Evolutionary conservation across 768 basidiomycete genomes (phyloP).

Genomic region (Antrodiella citrinella): DNA sequence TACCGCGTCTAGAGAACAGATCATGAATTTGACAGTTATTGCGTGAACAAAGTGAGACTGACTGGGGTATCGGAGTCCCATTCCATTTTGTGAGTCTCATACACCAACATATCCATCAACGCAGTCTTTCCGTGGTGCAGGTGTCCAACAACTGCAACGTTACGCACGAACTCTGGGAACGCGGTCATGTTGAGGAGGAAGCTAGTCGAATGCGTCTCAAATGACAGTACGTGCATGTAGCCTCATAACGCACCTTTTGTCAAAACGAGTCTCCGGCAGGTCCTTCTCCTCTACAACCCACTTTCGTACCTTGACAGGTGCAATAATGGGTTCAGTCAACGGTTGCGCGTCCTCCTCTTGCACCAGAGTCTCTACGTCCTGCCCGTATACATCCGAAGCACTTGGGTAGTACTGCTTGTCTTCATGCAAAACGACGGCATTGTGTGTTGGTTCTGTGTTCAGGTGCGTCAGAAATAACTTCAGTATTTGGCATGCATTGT

Average conservation of each 20-base stretch:
- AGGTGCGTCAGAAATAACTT: background rate
- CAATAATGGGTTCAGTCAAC: constrained; percentile 89
- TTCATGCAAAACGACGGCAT: constrained; percentile 86
- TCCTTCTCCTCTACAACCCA: constrained; percentile 95
- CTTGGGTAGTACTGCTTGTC: constrained; percentile 98
- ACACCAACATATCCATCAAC: constrained; percentile 93
- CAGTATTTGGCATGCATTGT: constrained; percentile 2
- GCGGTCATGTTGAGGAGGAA: constrained; percentile 88
- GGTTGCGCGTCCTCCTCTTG: constrained; percentile 98
- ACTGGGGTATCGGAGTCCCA: constrained; percentile 93
- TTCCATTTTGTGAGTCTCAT: constrained; percentile 90
- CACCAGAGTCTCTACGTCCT: constrained; percentile 91
- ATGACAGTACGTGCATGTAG: constrained; percentile 2
- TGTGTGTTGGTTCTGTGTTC: constrained; percentile 59
- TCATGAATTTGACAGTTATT: constrained; percentile 18
- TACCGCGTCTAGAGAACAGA: constrained; percentile 63
- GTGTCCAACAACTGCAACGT: constrained; percentile 94
- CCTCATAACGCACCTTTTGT: constrained; percentile 83
- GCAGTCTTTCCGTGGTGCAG: constrained; percentile 98
- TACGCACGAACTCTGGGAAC: constrained; percentile 92
- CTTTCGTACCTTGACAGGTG: constrained; percentile 89
- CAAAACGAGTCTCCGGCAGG: constrained; percentile 94
- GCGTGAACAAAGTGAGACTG: too few relatives aligned
- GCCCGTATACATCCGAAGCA: constrained; percentile 86
- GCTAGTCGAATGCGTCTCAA: constrained; percentile 32